Conservation (phyloP, 192 early-diverging fungal species). For the Radiomyces spectabilis region DNA sequence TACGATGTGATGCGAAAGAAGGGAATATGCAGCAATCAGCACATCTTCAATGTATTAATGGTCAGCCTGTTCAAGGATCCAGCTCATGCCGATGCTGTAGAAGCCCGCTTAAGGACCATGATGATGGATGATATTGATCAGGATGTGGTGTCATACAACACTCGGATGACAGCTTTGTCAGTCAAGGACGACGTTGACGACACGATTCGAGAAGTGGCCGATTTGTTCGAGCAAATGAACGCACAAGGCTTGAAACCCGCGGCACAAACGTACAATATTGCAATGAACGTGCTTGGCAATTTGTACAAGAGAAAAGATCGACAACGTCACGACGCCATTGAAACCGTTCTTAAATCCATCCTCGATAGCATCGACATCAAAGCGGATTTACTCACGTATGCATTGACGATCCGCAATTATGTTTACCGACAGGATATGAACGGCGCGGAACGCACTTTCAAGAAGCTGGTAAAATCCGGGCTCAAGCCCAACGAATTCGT, state of each 20-base stretch:
- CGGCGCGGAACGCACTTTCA: not conserved
- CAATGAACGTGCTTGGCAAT: constrained; percentile 4
- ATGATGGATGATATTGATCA: not conserved
- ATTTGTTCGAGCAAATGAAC: not conserved
- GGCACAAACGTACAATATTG: constrained; percentile 6
- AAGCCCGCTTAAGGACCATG: not conserved
- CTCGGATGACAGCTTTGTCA: not conserved
- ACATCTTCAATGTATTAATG: constrained; percentile 8
- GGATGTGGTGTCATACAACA: constrained; percentile 2
- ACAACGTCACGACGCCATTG: not conserved
- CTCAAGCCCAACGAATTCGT: constrained; percentile 10
- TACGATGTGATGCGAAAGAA: constrained; percentile 14
- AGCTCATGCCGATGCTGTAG: not conserved
- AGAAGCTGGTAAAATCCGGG: constrained; percentile 3
- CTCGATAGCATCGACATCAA: not conserved
- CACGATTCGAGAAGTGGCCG: not conserved
- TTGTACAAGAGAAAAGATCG: not conserved
- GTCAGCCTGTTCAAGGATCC: constrained; percentile 4
- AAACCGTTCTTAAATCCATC: not conserved
- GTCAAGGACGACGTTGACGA: not conserved
- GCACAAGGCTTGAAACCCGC: not conserved
- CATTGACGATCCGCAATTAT: constrained; percentile 11
- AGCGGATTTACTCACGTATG: constrained; percentile 8
- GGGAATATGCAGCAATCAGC: not conserved
- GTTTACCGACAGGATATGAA: constrained; percentile 5